phyloP scores from a whole-genome alignment of 2,329 filamentous ascomycete species.

The Parafenestella ontariensis region DNA sequence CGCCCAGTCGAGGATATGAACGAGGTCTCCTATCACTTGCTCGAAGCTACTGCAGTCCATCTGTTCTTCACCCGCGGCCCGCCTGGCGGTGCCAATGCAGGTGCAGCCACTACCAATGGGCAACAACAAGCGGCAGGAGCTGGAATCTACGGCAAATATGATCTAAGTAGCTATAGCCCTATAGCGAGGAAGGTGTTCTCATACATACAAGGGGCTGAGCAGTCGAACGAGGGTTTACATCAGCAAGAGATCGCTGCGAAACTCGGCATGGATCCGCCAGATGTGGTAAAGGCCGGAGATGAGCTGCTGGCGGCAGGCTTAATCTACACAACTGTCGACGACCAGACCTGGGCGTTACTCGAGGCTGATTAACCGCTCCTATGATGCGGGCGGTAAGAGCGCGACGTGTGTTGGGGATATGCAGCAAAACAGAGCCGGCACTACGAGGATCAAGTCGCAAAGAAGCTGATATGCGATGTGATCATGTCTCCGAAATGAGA shows the following conservation, averaged over 20 bases:
- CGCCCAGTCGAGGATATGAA: conserved; percentile 84
- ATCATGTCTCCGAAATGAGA: not conserved
- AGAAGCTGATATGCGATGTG: not conserved
- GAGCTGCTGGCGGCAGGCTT: conserved; percentile 76
- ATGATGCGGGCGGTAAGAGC: not conserved
- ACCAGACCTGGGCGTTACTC: conserved; percentile 87
- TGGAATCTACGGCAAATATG: conserved; percentile 44
- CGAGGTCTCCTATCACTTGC: conserved; percentile 89
- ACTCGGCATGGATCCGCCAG: conserved; percentile 69
- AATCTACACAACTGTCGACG: conserved; percentile 91
- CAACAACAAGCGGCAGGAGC: conserved; percentile 28
- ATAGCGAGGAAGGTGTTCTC: conserved; percentile 76
- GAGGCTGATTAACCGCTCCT: conserved; percentile 57
- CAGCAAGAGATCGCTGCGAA: conserved; percentile 75
- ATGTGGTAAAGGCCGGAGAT: conserved; percentile 79
- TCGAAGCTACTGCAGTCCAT: conserved; percentile 90
- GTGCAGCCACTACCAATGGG: conserved; percentile 43
- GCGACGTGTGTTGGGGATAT: not conserved
- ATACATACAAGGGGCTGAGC: conserved; percentile 69
- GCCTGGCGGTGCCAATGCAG: conserved; percentile 55
- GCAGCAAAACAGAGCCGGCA: not conserved
- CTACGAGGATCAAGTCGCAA: not conserved
- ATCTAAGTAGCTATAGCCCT: conserved; percentile 48
- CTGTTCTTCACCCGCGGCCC: conserved; percentile 80
- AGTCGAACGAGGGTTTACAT: conserved; percentile 84